A percentile compares a stretch with the other conserved stretches of the same genome.
Evolutionary conservation across 345 rosid species (phyloP).

Genomic region (Salix arbutifolia): DNA sequence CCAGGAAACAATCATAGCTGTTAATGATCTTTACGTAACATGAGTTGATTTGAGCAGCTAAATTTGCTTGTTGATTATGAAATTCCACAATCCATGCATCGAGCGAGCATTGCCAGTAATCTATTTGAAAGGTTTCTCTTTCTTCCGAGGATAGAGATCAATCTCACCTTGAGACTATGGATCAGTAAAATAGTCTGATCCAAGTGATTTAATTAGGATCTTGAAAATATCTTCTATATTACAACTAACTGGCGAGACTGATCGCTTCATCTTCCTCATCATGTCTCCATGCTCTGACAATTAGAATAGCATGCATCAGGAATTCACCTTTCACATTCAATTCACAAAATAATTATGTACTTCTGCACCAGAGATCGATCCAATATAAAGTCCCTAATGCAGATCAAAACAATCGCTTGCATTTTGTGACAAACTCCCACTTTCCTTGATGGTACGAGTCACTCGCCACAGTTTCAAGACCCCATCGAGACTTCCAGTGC

Average conservation of each 20-base stretch:
- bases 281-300: too few species aligned
- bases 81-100: not conserved
- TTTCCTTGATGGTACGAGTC: constrained; percentile 6
- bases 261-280: too few species aligned
- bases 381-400: not conserved
- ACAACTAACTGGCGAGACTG: too few species aligned
- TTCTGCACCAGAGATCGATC: not conserved
- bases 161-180: not conserved
- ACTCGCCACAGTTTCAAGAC: constrained; percentile 49
- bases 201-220: not conserved
- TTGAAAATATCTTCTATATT: not conserved
- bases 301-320: too few species aligned
- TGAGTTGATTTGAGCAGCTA: too few species aligned
- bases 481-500: constrained; percentile 53
- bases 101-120: not conserved
- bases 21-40: too few species aligned
- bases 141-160: not conserved
- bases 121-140: not conserved
- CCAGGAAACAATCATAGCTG: too few species aligned
- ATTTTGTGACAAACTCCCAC: constrained; percentile 7
- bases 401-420: constrained; percentile 27
- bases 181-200: not conserved
- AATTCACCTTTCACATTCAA: too few species aligned
- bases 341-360: not conserved
- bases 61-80: too few species aligned